These are phyloP conservation scores for Yarrowia sp. DNA, from an alignment of 805 yeast species.

Conservation along the genomic window DNA sequence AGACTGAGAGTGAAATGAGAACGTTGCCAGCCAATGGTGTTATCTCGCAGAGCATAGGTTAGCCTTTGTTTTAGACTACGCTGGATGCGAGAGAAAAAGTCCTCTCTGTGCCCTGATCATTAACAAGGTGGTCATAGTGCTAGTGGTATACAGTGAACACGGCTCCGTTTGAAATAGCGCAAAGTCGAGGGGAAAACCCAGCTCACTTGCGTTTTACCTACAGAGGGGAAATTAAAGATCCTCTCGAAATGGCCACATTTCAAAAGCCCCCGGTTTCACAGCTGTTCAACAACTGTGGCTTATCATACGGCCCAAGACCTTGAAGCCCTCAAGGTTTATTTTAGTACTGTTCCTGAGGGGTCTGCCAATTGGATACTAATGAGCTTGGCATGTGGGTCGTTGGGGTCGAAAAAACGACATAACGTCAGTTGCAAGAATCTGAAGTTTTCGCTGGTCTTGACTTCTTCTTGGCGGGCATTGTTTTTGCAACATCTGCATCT, in stretches of 20 bases:
- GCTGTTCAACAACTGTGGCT: neutral
- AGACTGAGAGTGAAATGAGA: neutral
- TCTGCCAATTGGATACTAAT: neutral
- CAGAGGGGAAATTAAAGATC: neutral
- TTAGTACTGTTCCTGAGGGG: slow-evolving; percentile 2
- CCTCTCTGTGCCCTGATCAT: too few relatives aligned
- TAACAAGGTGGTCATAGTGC: too few relatives aligned
- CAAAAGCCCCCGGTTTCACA: neutral
- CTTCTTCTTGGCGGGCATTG: too few relatives aligned
- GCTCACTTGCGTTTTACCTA: too few relatives aligned
- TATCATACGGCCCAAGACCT: neutral
- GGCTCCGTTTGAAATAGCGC: neutral
- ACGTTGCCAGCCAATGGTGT: slow-evolving; percentile 12
- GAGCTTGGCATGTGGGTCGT: neutral
- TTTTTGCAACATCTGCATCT: too few relatives aligned
- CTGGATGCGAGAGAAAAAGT: neutral
- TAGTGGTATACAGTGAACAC: too few relatives aligned
- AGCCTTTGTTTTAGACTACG: neutral
- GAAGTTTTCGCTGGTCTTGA: too few relatives aligned
- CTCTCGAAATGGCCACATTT: neutral
- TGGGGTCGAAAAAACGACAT: neutral
- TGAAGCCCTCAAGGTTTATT: neutral
- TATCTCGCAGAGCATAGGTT: neutral
- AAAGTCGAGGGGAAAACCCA: neutral
- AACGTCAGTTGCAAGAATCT: too few relatives aligned